Conservation (phyloP, 768 basidiomycete species). For the Xerocomellus intermedius region DNA sequence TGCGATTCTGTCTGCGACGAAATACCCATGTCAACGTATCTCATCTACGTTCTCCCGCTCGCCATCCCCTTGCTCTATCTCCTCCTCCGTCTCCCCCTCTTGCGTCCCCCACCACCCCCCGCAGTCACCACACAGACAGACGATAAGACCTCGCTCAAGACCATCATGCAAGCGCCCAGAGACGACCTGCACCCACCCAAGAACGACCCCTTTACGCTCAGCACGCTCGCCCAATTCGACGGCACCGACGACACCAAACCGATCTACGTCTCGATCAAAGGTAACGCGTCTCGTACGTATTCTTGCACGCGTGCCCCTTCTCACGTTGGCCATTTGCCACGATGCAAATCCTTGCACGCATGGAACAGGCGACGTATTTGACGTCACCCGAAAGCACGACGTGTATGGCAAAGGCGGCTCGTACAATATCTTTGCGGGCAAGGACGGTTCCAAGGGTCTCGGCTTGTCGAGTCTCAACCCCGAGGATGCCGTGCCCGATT, state of each 20-base stretch:
- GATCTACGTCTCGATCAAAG: slow-evolving; percentile 94
- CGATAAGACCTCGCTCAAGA: slow-evolving; percentile 40
- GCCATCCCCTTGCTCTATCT: slow-evolving; percentile 32
- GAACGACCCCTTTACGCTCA: slow-evolving; percentile 71
- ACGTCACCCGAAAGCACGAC: slow-evolving; percentile 81
- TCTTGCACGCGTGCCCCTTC: not conserved
- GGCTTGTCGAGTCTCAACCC: slow-evolving; percentile 85
- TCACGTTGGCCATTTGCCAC: not conserved
- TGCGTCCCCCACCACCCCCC: slow-evolving; percentile 5
- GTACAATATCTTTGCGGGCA: slow-evolving; percentile 88
- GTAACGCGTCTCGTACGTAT: slow-evolving; percentile 44
- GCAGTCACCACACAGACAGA: slow-evolving; percentile 17
- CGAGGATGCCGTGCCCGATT: slow-evolving; percentile 88
- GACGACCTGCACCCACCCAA: slow-evolving; percentile 68
- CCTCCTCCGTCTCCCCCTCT: slow-evolving; percentile 10
- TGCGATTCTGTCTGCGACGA: slow-evolving; percentile 1
- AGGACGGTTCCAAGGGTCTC: slow-evolving; percentile 86
- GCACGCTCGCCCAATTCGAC: slow-evolving; percentile 67
- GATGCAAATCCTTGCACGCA: not conserved
- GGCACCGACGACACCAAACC: slow-evolving; percentile 64
- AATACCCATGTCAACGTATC: slow-evolving; percentile 8
- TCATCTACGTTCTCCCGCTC: slow-evolving; percentile 34
- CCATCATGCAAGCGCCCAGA: slow-evolving; percentile 70
- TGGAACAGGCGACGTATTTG: slow-evolving; percentile 77
- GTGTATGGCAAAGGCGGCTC: slow-evolving; percentile 84